These are phyloP conservation scores for Ogataea kodamae DNA, from an alignment of 805 yeast genomes.

Conservation along the genomic window DNA sequence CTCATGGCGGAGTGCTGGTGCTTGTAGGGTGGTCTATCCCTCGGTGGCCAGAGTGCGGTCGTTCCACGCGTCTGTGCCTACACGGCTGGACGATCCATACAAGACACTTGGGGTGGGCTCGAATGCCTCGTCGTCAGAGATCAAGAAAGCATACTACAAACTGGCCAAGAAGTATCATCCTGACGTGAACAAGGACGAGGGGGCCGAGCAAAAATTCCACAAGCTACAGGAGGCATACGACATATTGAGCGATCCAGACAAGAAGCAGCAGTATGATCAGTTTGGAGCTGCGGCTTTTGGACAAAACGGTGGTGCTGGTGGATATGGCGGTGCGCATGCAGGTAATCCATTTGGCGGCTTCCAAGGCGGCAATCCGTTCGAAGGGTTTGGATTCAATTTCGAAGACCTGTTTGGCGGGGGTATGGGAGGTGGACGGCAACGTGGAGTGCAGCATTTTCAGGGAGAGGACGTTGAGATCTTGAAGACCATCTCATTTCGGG, in stretches of 20 bases:
- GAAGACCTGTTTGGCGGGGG: conserved; percentile 62
- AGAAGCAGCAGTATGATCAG: conserved; percentile 86
- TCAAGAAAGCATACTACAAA: conserved; percentile 91
- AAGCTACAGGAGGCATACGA: conserved; percentile 94
- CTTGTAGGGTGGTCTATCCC: not conserved
- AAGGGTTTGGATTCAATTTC: conserved; percentile 37
- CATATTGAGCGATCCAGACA: conserved; percentile 76
- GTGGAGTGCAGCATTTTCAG: conserved; percentile 66
- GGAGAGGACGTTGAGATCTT: conserved; percentile 87
- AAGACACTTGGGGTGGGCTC: conserved; percentile 72
- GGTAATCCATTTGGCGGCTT: conserved; percentile 32
- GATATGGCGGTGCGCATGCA: conserved; percentile 48
- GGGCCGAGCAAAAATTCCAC: conserved; percentile 86
- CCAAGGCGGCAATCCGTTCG: conserved; percentile 32
- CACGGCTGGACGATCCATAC: conserved; percentile 68
- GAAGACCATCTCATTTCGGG: conserved; percentile 74
- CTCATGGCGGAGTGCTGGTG: not conserved
- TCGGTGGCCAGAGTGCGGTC: conserved; percentile 11
- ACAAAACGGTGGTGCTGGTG: conserved; percentile 42
- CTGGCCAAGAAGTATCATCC: conserved; percentile 95
- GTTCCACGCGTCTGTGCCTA: conserved; percentile 43
- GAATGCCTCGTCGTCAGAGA: conserved; percentile 71
- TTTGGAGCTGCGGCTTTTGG: conserved; percentile 87
- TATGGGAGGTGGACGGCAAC: conserved; percentile 38
- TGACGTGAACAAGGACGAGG: conserved; percentile 88